Evolutionary conservation across 2,329 filamentous ascomycete species (phyloP).

Genomic region (Alternaria atra): DNA sequence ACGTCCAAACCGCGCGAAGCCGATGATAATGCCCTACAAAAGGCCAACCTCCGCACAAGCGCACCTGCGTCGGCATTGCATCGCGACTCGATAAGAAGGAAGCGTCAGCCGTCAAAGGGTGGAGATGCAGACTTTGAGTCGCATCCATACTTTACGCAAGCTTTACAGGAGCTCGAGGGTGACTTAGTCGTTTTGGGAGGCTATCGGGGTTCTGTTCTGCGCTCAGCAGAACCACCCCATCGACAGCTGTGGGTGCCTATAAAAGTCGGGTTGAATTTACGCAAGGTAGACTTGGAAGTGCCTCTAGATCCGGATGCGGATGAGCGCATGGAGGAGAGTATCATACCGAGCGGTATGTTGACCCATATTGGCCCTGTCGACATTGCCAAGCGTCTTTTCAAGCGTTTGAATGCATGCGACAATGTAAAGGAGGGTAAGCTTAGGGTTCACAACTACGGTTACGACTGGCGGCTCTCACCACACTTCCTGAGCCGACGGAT

Average conservation of each 20-base stretch:
- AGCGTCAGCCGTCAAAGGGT: constrained; percentile 20
- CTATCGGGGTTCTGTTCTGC: constrained; percentile 87
- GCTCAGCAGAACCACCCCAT: constrained; percentile 81
- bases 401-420: constrained; percentile 75
- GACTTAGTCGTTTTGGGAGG: constrained; percentile 90
- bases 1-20: constrained; percentile 23
- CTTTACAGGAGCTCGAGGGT: constrained; percentile 75
- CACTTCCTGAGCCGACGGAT: constrained; percentile 75
- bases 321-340: constrained; percentile 80
- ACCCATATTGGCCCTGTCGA: constrained; percentile 91
- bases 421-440: constrained; percentile 77
- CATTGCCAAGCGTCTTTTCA: constrained; percentile 83
- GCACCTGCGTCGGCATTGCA: constrained; percentile 21
- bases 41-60: constrained; percentile 31
- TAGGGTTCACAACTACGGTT: constrained; percentile 88
- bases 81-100: constrained; percentile 24
- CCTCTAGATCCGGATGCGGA: constrained; percentile 84
- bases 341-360: constrained; percentile 88
- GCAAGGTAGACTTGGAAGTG: constrained; percentile 90
- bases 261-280: constrained; percentile 89
- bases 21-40: constrained; percentile 22
- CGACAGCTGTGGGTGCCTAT: constrained; percentile 94
- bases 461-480: constrained; percentile 92
- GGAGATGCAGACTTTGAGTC: constrained; percentile 44
- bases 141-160: constrained; percentile 63